These are phyloP conservation scores for Lentinula edodes DNA, from an alignment of 768 basidiomycete species.

Conservation along the genomic window DNA sequence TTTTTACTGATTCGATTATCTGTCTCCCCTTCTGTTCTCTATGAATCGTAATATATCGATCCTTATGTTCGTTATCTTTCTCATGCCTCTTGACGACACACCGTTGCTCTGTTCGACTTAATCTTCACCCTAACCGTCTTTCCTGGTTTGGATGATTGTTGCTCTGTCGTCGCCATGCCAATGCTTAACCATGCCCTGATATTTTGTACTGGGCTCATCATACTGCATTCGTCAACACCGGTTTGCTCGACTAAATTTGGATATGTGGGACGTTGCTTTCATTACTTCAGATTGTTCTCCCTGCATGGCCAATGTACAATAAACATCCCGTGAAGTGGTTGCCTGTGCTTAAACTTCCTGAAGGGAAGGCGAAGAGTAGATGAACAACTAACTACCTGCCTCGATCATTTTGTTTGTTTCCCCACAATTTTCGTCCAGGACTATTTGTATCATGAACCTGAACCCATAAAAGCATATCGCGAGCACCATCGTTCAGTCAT, in stretches of 20 bases:
- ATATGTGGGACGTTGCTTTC: background rate
- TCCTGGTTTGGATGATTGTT: background rate
- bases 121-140: background rate
- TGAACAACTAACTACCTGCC: background rate
- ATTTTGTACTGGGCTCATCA: no score
- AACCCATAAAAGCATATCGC: no score
- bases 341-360: conserved; percentile 26
- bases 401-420: no score
- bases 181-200: background rate
- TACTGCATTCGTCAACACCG: no score
- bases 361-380: conserved; percentile 19
- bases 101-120: background rate
- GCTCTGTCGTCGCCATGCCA: background rate
- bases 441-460: no score
- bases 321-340: conserved; percentile 60
- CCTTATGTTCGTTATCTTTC: no score
- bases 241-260: background rate
- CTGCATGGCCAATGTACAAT: conserved; percentile 68
- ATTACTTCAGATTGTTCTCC: conserved; percentile 45
- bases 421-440: no score
- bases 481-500: no score
- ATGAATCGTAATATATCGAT: no score
- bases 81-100: background rate
- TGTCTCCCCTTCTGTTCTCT: background rate
- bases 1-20: background rate